Base-by-base conservation (phyloP, 305 asterid genomes). In the Fraxinus ornus region DNA sequence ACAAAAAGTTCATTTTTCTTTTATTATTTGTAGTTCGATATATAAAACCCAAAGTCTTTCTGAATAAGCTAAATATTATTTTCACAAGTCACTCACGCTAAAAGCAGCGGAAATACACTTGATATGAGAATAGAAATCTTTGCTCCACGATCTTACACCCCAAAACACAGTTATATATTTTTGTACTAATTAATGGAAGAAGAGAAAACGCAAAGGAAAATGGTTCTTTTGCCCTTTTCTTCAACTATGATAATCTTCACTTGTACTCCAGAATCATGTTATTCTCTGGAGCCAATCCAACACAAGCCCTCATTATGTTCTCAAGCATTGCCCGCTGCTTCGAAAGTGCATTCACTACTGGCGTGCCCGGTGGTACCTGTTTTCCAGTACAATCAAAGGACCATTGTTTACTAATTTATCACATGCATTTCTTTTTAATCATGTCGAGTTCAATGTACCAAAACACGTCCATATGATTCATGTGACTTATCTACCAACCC, bases 361-460 rank as follows among this genome's bases (percentile, higher is more conserved):
- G 99, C 3, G 99, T 95, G 21, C 98, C 99, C 15, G 98, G 97
- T n/a, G 99, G 99, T 37, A 95, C 98, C 98, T 95, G 88, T 85
- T 86, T 39, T 28, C 15, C 70, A n/a, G 55, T 47, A 30, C 41
- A 52, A 64, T 64, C 33, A 24, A 64, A 2, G 17, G 7, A 26
- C 17, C 17, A 0, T 2, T 3, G 0, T 9, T 75, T 75, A n/a
- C 47, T 21, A 2, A 60, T 19, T 7, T 22, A 3, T 44, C 44
- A 64, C n/a, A 24, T 2, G 70, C 15, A 60, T 60, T 1, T 21
- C 30, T 19, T 60, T 60, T 19, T 5, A 55, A n/a, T 55, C 66
- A 17, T 52, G 22, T 17, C 2, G 5, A 57, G 28, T 57, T 64
- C 5, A 24, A 22, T 64, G 0, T 24, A 64, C 32, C 28, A n/a